These are phyloP conservation scores for Cyberlindnera xishuangbannaensis DNA, from an alignment of 805 yeast genomes.

Conservation along the genomic window DNA sequence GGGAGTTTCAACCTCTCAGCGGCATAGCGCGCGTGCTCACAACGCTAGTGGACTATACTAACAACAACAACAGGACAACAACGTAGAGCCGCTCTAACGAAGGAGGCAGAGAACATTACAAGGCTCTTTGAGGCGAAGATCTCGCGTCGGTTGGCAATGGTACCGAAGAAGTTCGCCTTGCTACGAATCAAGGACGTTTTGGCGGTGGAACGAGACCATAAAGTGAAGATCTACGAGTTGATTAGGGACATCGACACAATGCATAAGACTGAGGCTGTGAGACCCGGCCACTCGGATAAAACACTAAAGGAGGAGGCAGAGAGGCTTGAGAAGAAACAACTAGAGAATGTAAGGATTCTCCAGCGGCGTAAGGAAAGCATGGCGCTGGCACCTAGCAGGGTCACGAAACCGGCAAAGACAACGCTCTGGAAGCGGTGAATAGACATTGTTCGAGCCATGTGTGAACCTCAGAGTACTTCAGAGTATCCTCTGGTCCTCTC, in stretches of 20 bases:
- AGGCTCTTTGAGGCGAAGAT: constrained; percentile 21
- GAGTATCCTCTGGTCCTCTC: too few species aligned
- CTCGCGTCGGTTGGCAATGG: constrained; percentile 14
- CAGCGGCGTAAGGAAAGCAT: constrained; percentile 21
- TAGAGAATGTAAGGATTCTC: constrained; percentile 8
- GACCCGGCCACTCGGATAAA: constrained; percentile 4
- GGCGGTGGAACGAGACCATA: constrained; percentile 24
- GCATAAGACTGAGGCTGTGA: constrained; percentile 1
- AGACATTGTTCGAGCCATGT: too few species aligned
- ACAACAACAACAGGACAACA: constrained; percentile 13
- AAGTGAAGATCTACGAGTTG: constrained; percentile 21
- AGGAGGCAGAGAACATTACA: constrained; percentile 14
- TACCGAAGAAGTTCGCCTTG: constrained; percentile 23
- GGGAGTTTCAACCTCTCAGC: neutral
- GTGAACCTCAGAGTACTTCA: too few species aligned
- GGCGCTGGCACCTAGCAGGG: constrained; percentile 5
- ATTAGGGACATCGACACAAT: constrained; percentile 17
- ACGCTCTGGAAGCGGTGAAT: too few species aligned
- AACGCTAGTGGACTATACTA: too few species aligned
- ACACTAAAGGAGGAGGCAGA: constrained; percentile 8
- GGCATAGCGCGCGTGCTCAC: too few species aligned
- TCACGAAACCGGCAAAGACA: constrained; percentile 3
- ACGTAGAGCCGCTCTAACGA: constrained; percentile 11
- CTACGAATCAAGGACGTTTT: constrained; percentile 21
- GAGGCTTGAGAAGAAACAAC: constrained; percentile 12